A percentile compares a stretch with the other conserved stretches of the same genome.
These are phyloP conservation scores for Acer saccharum DNA, from an alignment of 345 rosid species.

Conservation along the genomic window DNA sequence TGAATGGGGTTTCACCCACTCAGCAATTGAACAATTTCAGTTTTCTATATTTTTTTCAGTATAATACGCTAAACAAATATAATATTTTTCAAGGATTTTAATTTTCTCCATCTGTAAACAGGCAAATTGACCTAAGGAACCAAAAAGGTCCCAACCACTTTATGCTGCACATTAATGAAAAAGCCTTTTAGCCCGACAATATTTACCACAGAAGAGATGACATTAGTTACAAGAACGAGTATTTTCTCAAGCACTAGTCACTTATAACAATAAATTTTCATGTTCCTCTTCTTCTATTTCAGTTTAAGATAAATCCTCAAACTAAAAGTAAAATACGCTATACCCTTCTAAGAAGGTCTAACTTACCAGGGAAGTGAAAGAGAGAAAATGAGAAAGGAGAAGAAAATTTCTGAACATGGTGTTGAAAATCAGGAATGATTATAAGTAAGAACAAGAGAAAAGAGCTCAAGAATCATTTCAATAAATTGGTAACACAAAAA, in stretches of 20 bases:
- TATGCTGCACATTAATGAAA: no score
- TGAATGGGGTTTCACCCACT: background rate
- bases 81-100: background rate
- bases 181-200: background rate
- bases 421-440: background rate
- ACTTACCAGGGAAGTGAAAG: no score
- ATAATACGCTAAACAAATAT: background rate
- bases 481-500: conserved; percentile 8
- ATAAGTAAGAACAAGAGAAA: no score
- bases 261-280: background rate
- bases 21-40: background rate
- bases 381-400: no score
- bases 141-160: background rate
- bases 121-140: background rate
- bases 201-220: background rate
- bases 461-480: background rate
- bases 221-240: background rate
- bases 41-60: background rate
- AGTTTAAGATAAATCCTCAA: background rate
- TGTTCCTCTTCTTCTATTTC: background rate
- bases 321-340: no score
- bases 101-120: background rate
- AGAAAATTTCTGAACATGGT: background rate
- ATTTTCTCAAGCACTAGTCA: background rate
- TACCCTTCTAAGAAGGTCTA: no score